Base-by-base conservation (phyloP, 1,284 basidiomycete species). In the Sporisorium reilianum region DNA sequence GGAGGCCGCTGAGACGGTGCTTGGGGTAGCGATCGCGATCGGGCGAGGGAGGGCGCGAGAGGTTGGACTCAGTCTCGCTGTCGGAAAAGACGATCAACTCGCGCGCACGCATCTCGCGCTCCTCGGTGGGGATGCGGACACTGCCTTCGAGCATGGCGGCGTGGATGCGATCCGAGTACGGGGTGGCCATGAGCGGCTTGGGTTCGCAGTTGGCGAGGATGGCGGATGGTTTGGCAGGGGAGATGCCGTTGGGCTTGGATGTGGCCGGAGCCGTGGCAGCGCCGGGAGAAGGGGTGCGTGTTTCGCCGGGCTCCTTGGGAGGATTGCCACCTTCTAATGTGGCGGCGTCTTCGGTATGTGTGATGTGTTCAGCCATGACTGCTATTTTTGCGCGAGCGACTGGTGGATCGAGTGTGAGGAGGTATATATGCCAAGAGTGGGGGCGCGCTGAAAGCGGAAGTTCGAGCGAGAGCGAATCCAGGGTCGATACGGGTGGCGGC, bases 1-100 rank as follows among this genome's bases (percentile, higher is more conserved):
- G 79, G 23, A 80, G 61, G 42, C 79, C 79, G 57, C 78, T 74
- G 46, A 81, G 68, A 44, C 79, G 64, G 23, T 78, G 78, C 61
- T 80, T 80, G 41, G 79, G 79, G 58, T 60, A 80, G 44, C 69
- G 60, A 45, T 69, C 63, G 54, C 71, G 66, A 46, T 80, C 78
- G 20, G 79, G 79, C 12, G 78, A 78, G 12, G 79, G 79, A 12
- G 79, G 79, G 34, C 79, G 66, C 14, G 79, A 81, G 49, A 81
- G 65, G 54, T 79, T 79, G 53, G 78, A 80, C 40, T 81, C 79
- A 25, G 79, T 81, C 45, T 81, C 79, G 53, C 67, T 75, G 50
- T 81, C 79, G 42, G 72, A 75, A 16, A 78, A 60, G 48, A 75
- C 61, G 44, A 77, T 56, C 34, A 79, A 49, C 25, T 80, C 79